These are phyloP conservation scores for Candida ovalis DNA, from an alignment of 805 yeast species.

Conservation along the genomic window DNA sequence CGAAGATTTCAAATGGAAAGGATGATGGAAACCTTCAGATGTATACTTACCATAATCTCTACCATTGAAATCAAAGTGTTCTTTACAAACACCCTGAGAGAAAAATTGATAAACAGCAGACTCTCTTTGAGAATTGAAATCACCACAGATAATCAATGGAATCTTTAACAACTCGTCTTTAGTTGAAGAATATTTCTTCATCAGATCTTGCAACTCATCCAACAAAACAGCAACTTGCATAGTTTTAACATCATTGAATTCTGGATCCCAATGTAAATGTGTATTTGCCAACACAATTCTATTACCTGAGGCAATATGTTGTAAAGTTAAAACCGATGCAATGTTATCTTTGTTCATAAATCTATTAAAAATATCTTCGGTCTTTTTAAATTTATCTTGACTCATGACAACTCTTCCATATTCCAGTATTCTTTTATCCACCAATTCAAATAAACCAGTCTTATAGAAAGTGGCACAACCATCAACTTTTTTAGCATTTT, in stretches of 20 bases:
- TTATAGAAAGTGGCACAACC: constrained; percentile 96
- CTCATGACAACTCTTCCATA: constrained; percentile 78
- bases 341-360: constrained; percentile 95
- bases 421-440: constrained; percentile 73
- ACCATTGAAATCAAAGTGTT: constrained; percentile 78
- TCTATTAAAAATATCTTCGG: constrained; percentile 92
- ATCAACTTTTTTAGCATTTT: constrained; percentile 85
- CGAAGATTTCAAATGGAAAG: constrained; percentile 77
- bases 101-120: constrained; percentile 92
- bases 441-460: constrained; percentile 59
- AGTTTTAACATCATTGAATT: constrained; percentile 90
- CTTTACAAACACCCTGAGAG: constrained; percentile 72
- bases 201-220: constrained; percentile 75
- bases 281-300: constrained; percentile 77
- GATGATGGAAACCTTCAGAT: constrained; percentile 80
- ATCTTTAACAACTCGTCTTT: constrained; percentile 38
- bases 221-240: constrained; percentile 90
- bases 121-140: constrained; percentile 81
- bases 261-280: constrained; percentile 98
- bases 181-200: constrained; percentile 39
- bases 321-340: constrained; percentile 73
- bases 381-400: constrained; percentile 82
- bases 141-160: constrained; percentile 90
- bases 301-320: constrained; percentile 69
- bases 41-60: constrained; percentile 91